Base-by-base conservation (phyloP, 768 basidiomycete genomes). In the Mycena capillaripes region DNA sequence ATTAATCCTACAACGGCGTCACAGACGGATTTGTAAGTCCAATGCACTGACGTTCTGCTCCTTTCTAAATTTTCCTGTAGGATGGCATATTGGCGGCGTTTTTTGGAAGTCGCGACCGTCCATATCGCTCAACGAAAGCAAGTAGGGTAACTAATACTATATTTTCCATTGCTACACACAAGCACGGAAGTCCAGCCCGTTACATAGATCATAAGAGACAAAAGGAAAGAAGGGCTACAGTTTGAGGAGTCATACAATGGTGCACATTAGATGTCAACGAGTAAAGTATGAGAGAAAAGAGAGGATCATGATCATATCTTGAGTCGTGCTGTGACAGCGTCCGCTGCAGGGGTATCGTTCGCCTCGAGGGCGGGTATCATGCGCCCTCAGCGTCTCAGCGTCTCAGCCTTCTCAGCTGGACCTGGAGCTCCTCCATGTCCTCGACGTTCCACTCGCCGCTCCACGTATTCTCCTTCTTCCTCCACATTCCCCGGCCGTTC, bases 381-480 rank as follows among this genome's bases (percentile, higher is more conserved):
- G 38, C 38, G 38, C 38, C 38, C 38, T 38, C 36, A n/a, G 27
- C 71, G 56, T 40, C 46, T 59, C 58, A 71, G 58, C 32, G n/a
- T 38, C 38, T 38, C 11, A 38, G 38, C 38, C 62, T 27, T 19
- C 74, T 66, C 17, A 75, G 32, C 17, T 63, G 66, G 53, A 69
- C 57, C 64, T 72, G 74, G 32, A 75, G 74, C 38, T 78, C 75
- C 23, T 72, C 72, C 72, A 80, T 75, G 67, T 82, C 79, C 64
- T 76, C 76, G 53, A 77, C 73, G 64, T 81, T 82, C 81, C 81
- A 82, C 73, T 82, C 81, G 40, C 81, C 81, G 62, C 79, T 80
- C 81, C 81, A 82, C 36, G 77, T 80, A 21, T 72, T 74, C 59
- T 77, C 79, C 46, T 76, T 81, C 63, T 75, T 75, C 36, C 74